Percentiles rank a stretch among this genome's conserved stretches.
Evolutionary conservation across 441 rosid species (phyloP).

Genomic region (Pelargonium myrrhifolium): DNA sequence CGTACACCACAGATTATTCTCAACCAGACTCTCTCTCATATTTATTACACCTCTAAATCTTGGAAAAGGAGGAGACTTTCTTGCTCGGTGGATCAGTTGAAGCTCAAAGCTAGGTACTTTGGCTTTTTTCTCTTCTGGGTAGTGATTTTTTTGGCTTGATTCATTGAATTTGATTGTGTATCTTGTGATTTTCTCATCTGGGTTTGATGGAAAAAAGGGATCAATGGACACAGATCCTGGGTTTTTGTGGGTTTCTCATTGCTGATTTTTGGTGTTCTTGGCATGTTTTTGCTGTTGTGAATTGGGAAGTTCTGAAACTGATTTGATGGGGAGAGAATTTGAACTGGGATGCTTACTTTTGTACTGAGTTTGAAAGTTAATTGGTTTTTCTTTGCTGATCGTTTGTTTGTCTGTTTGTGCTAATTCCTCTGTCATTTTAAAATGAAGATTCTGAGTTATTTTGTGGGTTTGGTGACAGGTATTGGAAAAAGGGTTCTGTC

Average conservation of each 20-base stretch:
- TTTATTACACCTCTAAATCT: neutral
- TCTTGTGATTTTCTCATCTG: neutral
- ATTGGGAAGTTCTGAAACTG: neutral
- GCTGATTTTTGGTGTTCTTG: neutral
- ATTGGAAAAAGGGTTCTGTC: neutral
- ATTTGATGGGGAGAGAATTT: neutral
- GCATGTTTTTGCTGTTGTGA: neutral
- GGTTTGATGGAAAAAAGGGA: neutral
- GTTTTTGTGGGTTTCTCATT: neutral
- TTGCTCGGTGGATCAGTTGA: neutral
- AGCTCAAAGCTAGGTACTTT: neutral
- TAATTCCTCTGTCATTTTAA: no score
- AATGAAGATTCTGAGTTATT: neutral
- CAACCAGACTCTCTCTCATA: neutral
- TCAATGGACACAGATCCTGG: neutral
- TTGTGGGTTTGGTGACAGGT: neutral
- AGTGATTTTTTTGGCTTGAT: neutral
- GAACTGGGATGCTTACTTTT: neutral
- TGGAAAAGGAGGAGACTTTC: neutral
- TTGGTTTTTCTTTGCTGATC: neutral
- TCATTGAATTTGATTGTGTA: neutral
- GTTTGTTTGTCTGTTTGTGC: neutral
- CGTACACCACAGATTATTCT: neutral
- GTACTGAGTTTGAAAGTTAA: neutral
- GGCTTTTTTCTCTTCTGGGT: neutral